Conservation (phyloP, 352 stramenopile species). For the Halophytophthora polymorphica region DNA sequence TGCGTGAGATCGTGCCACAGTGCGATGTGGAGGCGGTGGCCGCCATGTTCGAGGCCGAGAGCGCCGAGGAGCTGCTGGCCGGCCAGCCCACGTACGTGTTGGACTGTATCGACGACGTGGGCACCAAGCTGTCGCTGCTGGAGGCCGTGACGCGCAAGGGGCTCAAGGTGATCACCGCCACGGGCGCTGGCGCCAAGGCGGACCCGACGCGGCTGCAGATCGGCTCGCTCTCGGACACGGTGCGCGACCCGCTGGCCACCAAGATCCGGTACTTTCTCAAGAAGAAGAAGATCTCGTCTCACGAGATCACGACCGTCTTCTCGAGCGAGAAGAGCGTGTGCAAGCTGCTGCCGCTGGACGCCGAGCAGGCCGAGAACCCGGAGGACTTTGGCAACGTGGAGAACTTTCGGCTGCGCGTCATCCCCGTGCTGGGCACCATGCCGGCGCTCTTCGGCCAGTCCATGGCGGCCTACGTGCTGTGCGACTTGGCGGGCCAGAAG, state of each 20-base stretch:
- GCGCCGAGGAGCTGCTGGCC: conserved; percentile 80
- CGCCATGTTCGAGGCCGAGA: conserved; percentile 89
- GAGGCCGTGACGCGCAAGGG: conserved; percentile 81
- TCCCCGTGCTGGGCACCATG: conserved; percentile 93
- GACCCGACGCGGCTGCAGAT: conserved; percentile 98
- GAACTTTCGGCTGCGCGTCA: conserved; percentile 95
- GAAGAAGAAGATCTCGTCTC: conserved; percentile 67
- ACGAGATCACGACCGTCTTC: conserved; percentile 87
- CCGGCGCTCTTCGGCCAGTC: conserved; percentile 98
- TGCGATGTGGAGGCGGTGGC: conserved; percentile 85
- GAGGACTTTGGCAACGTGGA: conserved; percentile 95
- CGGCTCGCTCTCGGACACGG: conserved; percentile 91
- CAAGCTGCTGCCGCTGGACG: conserved; percentile 94
- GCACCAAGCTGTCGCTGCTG: conserved; percentile 95
- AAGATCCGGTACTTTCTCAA: conserved; percentile 95
- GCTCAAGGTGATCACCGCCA: conserved; percentile 84
- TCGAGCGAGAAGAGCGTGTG: conserved; percentile 95
- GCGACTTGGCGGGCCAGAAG: conserved; percentile 89
- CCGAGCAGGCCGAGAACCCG: conserved; percentile 87
- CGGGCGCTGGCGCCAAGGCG: conserved; percentile 93
- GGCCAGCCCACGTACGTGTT: conserved; percentile 92
- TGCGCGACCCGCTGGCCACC: conserved; percentile 92
- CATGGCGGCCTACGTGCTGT: conserved; percentile 94
- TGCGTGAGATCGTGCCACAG: conserved; percentile 68
- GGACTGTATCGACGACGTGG: conserved; percentile 99